phyloP scores from a whole-genome alignment of 176 grass and related monocot species.

The Avena sativa region DNA sequence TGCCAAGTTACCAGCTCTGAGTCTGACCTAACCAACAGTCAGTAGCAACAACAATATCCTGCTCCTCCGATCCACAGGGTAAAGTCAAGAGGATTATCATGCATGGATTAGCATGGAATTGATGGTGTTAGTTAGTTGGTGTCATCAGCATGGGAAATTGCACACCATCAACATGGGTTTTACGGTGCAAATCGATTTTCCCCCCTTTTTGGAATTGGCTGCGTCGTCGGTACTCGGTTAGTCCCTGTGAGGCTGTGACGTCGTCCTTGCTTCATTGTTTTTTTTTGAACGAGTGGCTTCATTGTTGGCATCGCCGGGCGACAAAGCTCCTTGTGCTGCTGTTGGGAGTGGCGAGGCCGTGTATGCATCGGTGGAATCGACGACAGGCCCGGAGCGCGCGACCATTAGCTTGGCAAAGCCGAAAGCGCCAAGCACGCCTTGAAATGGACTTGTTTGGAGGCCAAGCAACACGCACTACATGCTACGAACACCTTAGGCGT shows the following conservation, averaged over 20 bases:
- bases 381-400: slow-evolving; percentile 6
- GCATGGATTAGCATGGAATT: neutral
- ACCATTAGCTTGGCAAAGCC: slow-evolving; percentile 37
- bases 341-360: slow-evolving; percentile 48
- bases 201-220: neutral
- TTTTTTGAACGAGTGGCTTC: neutral
- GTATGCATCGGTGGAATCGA: neutral
- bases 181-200: too few species aligned
- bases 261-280: neutral
- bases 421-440: slow-evolving; percentile 38
- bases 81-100: slow-evolving; percentile 5
- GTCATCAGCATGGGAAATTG: slow-evolving; percentile 9
- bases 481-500: neutral
- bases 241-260: slow-evolving; percentile 34
- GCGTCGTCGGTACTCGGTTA: neutral
- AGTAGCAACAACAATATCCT: slow-evolving; percentile 20
- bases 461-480: slow-evolving; percentile 49
- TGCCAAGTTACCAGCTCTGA: slow-evolving; percentile 37
- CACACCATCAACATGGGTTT: neutral
- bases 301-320: slow-evolving; percentile 15
- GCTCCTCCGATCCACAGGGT: neutral
- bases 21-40: slow-evolving; percentile 29
- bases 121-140: neutral
- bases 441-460: slow-evolving; percentile 60
- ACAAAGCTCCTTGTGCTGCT: slow-evolving; percentile 22